Percentiles rank a stretch among this genome's conserved stretches.
phyloP scores from a whole-genome alignment of 1,284 basidiomycete genomes.

The Pseudozyma thailandica region DNA sequence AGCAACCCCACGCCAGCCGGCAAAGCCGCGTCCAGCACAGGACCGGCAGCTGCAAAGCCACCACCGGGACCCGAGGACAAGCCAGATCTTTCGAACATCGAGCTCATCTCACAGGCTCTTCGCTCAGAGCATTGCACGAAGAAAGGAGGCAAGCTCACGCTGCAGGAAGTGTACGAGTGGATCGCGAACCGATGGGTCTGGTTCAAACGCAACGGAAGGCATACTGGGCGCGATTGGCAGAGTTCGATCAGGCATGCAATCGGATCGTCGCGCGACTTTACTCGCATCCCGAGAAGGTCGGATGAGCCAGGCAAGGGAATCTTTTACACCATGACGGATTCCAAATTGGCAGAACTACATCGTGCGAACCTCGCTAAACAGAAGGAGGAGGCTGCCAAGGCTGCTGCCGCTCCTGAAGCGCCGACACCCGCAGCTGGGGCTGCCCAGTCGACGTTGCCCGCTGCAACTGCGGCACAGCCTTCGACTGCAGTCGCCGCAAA shows the following conservation, averaged over 20 bases:
- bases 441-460: too few species aligned
- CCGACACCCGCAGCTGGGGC: too few species aligned
- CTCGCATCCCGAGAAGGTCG: slow-evolving; percentile 55
- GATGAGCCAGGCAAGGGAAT: slow-evolving; percentile 66
- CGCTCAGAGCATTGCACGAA: slow-evolving; percentile 48
- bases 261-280: slow-evolving; percentile 61
- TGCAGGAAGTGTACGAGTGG: slow-evolving; percentile 92
- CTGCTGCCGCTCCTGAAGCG: slow-evolving; percentile 20
- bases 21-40: slow-evolving; percentile 9
- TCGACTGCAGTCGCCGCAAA: slow-evolving; percentile 9
- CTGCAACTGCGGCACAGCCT: slow-evolving; percentile 4
- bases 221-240: slow-evolving; percentile 65
- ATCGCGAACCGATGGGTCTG: slow-evolving; percentile 87
- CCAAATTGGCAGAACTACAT: slow-evolving; percentile 52
- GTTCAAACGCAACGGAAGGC: slow-evolving; percentile 73
- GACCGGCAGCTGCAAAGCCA: slow-evolving; percentile 22
- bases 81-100: slow-evolving; percentile 61
- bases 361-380: slow-evolving; percentile 43
- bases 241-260: slow-evolving; percentile 64
- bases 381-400: slow-evolving; percentile 51
- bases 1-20: not conserved
- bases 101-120: slow-evolving; percentile 63
- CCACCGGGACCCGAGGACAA: slow-evolving; percentile 55
- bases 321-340: slow-evolving; percentile 62
- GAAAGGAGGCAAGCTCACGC: slow-evolving; percentile 82